phyloP scores from a whole-genome alignment of 2,329 filamentous ascomycete species.

The Orbilia quercus region DNA sequence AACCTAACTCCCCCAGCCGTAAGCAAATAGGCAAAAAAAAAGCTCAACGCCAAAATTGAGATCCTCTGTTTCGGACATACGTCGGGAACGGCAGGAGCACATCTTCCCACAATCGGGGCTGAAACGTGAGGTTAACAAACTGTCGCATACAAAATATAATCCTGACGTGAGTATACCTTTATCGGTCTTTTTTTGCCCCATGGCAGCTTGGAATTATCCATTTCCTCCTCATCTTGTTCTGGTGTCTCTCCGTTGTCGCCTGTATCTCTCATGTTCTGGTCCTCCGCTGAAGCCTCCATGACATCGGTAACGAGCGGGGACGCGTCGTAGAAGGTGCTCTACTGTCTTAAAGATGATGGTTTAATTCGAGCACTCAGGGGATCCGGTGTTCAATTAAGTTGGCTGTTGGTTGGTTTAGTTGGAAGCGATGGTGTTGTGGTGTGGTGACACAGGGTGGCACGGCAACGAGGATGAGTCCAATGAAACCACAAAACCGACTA shows the following conservation, averaged over 20 bases:
- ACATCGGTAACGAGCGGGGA: background rate
- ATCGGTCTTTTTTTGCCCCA: slow-evolving; percentile 41
- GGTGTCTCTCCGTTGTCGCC: background rate
- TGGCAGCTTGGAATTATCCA: slow-evolving; percentile 20
- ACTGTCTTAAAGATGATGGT: too few relatives aligned
- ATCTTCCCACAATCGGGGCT: slow-evolving; percentile 31
- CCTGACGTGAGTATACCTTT: slow-evolving; percentile 5
- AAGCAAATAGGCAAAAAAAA: background rate
- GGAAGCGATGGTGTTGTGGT: background rate
- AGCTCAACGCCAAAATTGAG: background rate
- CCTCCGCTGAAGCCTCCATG: slow-evolving; percentile 3
- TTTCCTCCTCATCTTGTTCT: slow-evolving; percentile 13
- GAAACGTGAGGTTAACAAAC: slow-evolving; percentile 1
- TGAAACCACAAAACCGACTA: background rate
- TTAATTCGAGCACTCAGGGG: too few relatives aligned
- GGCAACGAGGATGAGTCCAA: background rate
- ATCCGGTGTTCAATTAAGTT: too few relatives aligned
- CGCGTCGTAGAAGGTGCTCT: slow-evolving; percentile 1
- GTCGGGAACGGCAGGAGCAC: slow-evolving; percentile 34
- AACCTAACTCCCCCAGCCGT: background rate
- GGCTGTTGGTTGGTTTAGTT: background rate
- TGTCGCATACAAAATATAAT: background rate
- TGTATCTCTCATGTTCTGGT: slow-evolving; percentile 5
- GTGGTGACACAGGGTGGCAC: background rate
- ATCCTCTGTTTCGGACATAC: slow-evolving; percentile 11